Evolutionary conservation across 257 asterid genomes (phyloP).

Genomic region (Penstemon davidsonii): DNA sequence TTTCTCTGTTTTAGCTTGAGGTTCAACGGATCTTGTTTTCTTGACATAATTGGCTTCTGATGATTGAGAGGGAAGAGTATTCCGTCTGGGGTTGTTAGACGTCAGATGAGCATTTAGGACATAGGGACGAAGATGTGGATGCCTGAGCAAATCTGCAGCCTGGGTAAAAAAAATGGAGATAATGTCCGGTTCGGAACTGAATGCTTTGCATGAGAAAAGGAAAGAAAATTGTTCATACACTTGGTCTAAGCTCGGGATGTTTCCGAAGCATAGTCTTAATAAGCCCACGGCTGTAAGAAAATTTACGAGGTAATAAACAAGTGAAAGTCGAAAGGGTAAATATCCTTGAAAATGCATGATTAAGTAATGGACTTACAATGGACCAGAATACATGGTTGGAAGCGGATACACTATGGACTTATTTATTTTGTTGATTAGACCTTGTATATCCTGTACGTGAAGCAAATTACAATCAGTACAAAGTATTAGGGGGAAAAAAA

Average conservation of each 20-base stretch:
- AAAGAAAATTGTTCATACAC: slow-evolving; percentile 46
- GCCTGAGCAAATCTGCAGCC: slow-evolving; percentile 92
- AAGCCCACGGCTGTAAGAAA: slow-evolving; percentile 73
- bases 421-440: slow-evolving; percentile 89
- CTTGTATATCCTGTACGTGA: slow-evolving; percentile 87
- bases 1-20: slow-evolving; percentile 49
- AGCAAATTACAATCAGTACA: slow-evolving; percentile 12
- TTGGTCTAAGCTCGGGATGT: slow-evolving; percentile 90
- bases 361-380: slow-evolving; percentile 65
- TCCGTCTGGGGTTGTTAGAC: slow-evolving; percentile 57
- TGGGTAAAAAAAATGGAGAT: slow-evolving; percentile 23
- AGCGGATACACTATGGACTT: slow-evolving; percentile 87
- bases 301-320: slow-evolving; percentile 14
- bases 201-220: too few relatives aligned
- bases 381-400: slow-evolving; percentile 80
- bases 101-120: slow-evolving; percentile 61
- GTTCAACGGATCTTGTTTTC: slow-evolving; percentile 53
- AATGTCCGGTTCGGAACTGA: not conserved
- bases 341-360: not conserved
- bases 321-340: not conserved
- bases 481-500: too few relatives aligned
- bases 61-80: slow-evolving; percentile 45
- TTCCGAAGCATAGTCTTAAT: slow-evolving; percentile 92
- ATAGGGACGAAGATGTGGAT: slow-evolving; percentile 78
- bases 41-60: slow-evolving; percentile 41